phyloP scores from a whole-genome alignment of 352 stramenopile genomes.

The Pythium dissimile region DNA sequence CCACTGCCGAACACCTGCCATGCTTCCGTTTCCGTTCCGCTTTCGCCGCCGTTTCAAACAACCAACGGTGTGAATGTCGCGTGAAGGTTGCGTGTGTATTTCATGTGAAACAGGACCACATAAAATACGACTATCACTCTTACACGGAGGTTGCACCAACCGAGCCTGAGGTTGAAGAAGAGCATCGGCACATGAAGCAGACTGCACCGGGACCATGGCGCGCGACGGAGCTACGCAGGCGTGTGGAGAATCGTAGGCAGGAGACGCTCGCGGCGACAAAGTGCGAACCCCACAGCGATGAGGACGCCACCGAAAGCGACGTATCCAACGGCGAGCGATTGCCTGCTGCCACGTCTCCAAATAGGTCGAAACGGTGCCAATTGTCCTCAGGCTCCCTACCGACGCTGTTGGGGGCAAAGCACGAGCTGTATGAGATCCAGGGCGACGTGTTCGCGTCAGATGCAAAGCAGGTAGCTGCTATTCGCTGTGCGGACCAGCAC shows the following conservation, averaged over 20 bases:
- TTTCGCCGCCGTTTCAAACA: too few species aligned
- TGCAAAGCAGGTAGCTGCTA: slow-evolving; percentile 32
- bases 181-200: neutral
- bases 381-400: slow-evolving; percentile 27
- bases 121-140: too few species aligned
- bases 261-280: slow-evolving; percentile 3
- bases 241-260: slow-evolving; percentile 35
- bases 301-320: neutral
- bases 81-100: too few species aligned
- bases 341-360: neutral
- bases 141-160: slow-evolving; percentile 36
- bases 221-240: slow-evolving; percentile 45
- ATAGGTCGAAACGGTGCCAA: neutral
- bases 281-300: slow-evolving; percentile 5
- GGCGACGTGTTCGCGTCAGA: slow-evolving; percentile 54
- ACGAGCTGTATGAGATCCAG: slow-evolving; percentile 44
- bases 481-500: slow-evolving; percentile 54
- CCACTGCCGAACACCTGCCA: too few species aligned
- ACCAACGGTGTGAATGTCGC: too few species aligned
- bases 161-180: neutral
- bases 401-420: slow-evolving; percentile 30
- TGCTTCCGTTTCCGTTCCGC: too few species aligned
- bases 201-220: slow-evolving; percentile 20
- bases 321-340: neutral
- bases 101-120: too few species aligned